Base-by-base conservation (phyloP, 805 yeast genomes). In the Barnettozyma siamensis region DNA sequence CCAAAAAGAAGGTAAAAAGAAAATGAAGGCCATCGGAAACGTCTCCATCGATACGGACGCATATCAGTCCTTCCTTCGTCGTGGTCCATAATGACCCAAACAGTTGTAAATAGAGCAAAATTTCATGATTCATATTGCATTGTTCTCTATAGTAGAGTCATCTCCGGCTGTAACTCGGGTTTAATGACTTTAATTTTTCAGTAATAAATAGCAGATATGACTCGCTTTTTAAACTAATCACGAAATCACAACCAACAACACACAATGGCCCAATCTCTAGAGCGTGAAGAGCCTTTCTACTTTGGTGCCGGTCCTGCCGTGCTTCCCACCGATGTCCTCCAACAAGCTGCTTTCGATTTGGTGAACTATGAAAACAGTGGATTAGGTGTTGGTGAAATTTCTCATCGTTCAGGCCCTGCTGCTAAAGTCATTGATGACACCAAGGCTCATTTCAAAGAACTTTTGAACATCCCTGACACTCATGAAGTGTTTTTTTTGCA, bases 261-360 rank as follows among this genome's bases (percentile, higher is more conserved):
- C 6, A 18, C 32, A 28, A 48, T 42, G 48, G 24, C 38, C 18
- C 48, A 33, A 30, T 35, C 72, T 11, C 63, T 80, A 40, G 72
- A 75, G 35, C 77, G 91, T 68, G 80, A 72, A 60, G 80, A 80
- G 56, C 88, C 88, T 42, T 69, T 76, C 57, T 86, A 93, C 61
- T 93, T 88, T 57, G 99, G 98, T 43, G 98, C 99, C n/a, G 99
- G 99, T 12, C 99, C 99, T 37, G 99, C 99, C 1, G 73, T 81
- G 39, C 71, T 93, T 33, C 97, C 98, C 27, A 79, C 91, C 3
- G 57, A 64, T 4, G 98, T 91, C 2, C 73, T 93, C 41, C 82
- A 87, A 64, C 82, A 86, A 65, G 96, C 97, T 5, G 95, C 97
- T 2, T 59, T 62, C 26, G 98, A 93, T 60, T 69, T 93, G 48